These are phyloP conservation scores for Fusarium succisae DNA, from an alignment of 2,329 filamentous ascomycete genomes.

Conservation along the genomic window DNA sequence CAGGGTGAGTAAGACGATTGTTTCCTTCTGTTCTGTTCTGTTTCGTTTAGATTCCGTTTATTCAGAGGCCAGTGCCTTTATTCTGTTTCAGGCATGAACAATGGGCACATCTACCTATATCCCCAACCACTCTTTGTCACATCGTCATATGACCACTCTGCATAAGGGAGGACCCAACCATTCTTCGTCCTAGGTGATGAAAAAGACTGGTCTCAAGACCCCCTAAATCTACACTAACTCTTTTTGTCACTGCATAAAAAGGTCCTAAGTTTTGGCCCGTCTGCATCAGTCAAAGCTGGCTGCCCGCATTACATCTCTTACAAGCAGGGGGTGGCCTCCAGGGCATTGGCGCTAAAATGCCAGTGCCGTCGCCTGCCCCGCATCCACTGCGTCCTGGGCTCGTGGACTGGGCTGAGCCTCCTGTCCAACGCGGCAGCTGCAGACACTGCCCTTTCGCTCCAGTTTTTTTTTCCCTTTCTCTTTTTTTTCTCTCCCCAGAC, in stretches of 20 bases:
- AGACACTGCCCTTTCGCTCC: conserved; percentile 29
- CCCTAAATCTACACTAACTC: background rate
- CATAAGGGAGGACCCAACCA: background rate
- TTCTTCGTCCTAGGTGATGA: background rate
- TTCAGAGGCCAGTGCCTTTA: conserved; percentile 5
- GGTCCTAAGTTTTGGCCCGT: background rate
- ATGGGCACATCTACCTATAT: background rate
- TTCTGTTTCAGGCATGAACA: background rate
- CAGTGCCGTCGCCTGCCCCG: conserved; percentile 24
- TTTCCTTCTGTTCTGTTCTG: conserved; percentile 18
- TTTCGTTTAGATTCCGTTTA: background rate
- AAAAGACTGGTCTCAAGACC: background rate
- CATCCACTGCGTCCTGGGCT: conserved; percentile 1
- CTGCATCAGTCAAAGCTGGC: background rate
- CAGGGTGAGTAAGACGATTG: conserved; percentile 26
- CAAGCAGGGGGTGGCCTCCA: conserved; percentile 17
- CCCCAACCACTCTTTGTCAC: background rate
- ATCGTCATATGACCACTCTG: conserved; percentile 27
- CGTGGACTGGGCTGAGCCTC: conserved; percentile 24
- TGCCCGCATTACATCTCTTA: background rate
- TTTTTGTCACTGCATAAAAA: background rate
- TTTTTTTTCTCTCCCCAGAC: background rate
- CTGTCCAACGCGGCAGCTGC: conserved; percentile 6
- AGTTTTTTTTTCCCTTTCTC: conserved; percentile 29
- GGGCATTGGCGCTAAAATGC: conserved; percentile 19